Conservation (phyloP, 2,329 filamentous ascomycete species). For the Polytolypa hystricis region DNA sequence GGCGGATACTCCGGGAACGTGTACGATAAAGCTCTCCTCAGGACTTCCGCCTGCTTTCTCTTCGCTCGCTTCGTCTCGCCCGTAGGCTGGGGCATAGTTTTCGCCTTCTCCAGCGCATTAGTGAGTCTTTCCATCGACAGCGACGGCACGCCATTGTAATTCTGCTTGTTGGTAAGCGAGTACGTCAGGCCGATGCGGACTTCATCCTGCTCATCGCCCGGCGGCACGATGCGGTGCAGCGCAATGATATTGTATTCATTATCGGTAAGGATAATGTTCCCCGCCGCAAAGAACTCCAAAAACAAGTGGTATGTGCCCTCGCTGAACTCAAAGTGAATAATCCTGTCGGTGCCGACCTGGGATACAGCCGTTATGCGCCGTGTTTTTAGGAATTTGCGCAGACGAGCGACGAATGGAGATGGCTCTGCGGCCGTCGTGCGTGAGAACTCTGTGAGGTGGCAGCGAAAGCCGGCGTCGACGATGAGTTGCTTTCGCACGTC, state of each 20-base stretch:
- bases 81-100: constrained; percentile 26
- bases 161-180: constrained; percentile 70
- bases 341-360: constrained; percentile 85
- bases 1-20: constrained; percentile 85
- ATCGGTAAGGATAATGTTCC: constrained; percentile 90
- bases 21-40: constrained; percentile 69
- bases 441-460: constrained; percentile 83
- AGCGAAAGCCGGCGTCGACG: constrained; percentile 90
- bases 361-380: constrained; percentile 66
- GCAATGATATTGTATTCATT: constrained; percentile 70
- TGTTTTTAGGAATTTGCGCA: constrained; percentile 83
- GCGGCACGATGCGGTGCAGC: constrained; percentile 66
- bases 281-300: constrained; percentile 91
- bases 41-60: constrained; percentile 61
- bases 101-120: constrained; percentile 55
- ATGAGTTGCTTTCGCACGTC: constrained; percentile 81
- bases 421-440: constrained; percentile 76
- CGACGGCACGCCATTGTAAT: constrained; percentile 62
- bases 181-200: constrained; percentile 69
- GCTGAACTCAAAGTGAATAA: constrained; percentile 86
- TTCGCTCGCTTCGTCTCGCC: constrained; percentile 51
- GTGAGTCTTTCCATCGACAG: constrained; percentile 64
- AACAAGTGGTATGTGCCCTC: constrained; percentile 82
- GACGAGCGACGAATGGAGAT: constrained; percentile 69
- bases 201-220: constrained; percentile 74